A percentile compares a stretch with the other conserved stretches of the same genome.
Evolutionary conservation across 495 filamentous ascomycete species (phyloP).

Genomic region (Aspergillus avenaceus): DNA sequence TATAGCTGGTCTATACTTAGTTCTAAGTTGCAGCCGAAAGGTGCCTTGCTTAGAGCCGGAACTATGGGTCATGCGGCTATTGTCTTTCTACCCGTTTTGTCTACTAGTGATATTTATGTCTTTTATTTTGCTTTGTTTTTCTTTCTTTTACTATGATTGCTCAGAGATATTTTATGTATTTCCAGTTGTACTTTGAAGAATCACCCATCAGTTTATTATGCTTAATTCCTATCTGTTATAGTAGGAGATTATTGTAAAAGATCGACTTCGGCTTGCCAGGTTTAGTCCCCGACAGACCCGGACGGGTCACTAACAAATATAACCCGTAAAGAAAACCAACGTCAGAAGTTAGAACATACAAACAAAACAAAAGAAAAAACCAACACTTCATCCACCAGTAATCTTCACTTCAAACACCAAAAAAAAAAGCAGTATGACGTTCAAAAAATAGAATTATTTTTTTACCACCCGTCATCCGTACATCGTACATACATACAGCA

Average conservation of each 20-base stretch:
- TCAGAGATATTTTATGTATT: neutral
- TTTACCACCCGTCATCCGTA: neutral
- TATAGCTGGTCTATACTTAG: constrained; percentile 8
- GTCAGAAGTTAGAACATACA: neutral
- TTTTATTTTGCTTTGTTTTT: neutral
- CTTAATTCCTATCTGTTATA: neutral
- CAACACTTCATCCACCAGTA: neutral
- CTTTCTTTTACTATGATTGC: neutral
- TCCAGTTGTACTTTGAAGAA: neutral
- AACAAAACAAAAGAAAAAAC: neutral
- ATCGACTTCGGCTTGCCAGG: no score
- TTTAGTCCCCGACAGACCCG: no score
- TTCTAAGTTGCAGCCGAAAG: neutral
- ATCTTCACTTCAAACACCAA: neutral
- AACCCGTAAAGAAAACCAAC: no score
- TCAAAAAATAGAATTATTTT: neutral
- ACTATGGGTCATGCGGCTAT: constrained; percentile 2
- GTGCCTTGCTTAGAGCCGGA: constrained; percentile 2
- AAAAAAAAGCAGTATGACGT: neutral
- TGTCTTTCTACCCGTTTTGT: no score
- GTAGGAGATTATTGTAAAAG: neutral
- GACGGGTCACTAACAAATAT: no score
- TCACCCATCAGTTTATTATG: no score
- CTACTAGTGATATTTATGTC: no score
- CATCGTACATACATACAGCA: no score